Base-by-base conservation (phyloP, 2,329 filamentous ascomycete species). In the Hypocreales sp. region DNA sequence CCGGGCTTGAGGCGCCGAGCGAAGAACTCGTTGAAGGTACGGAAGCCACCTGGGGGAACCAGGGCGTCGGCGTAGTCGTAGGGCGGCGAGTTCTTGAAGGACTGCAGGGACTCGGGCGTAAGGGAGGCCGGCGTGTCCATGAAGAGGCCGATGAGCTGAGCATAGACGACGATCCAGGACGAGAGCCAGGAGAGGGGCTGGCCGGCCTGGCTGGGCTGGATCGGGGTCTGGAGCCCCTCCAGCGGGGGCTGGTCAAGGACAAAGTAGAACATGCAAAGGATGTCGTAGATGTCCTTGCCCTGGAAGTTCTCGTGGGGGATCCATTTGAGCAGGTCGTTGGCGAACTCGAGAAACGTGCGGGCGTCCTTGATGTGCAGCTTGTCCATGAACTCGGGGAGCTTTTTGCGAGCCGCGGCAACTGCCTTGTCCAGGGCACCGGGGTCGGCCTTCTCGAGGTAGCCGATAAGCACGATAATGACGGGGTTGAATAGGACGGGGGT, bases 11-110 rank as follows among this genome's bases (percentile, higher is more conserved):
- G 40, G 17, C 39, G 35, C 8, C 55, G 50, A 14, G 47, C 36
- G 33, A 58, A 59, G 35, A 56, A 52, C 9, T 56, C 38, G 30
- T 59, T 58, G 44, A 58, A 60, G 15, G 48, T 47, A 8, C 35
- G 36, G 31, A 42, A 53, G 4, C 46, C 51, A 5, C 40, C 44
- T 9, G 25, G 23, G 7, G 53, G 55, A 13, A 40, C 36, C 4
- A 44, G 22, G 14, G 46, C 48, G 22, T 54, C 44, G 2, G 47
- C 25, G 15, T 44, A 40, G 19, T 44, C 39, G 35, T 50, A 56
- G 4, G 29, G 26, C 1, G 44, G 45, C 1, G 46, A 46, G 1
- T 45, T 33, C 15, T 40, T 32, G 34, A 55, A 57, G 1, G 44
- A 45, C 13, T 47, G 16, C 7, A 54, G 31, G 1, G 42, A 45